Evolutionary conservation across 2,329 filamentous ascomycete genomes (phyloP).

Genomic region (Leptographium wingfieldii): DNA sequence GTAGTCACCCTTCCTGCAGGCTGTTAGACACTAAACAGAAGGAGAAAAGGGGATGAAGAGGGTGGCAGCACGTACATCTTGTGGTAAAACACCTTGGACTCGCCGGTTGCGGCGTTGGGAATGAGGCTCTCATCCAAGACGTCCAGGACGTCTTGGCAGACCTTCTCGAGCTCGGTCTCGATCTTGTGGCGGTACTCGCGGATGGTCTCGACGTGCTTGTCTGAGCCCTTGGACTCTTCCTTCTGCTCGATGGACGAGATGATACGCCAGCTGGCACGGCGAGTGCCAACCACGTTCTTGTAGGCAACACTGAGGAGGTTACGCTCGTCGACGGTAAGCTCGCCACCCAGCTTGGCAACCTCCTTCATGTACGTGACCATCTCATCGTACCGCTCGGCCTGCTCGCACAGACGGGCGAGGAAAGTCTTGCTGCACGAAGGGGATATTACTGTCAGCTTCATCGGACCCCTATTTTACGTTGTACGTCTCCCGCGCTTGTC

Average conservation of each 20-base stretch:
- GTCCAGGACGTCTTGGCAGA: constrained; percentile 94
- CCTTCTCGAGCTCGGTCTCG: constrained; percentile 89
- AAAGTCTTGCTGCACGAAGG: constrained; percentile 76
- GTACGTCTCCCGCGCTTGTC: too few relatives aligned
- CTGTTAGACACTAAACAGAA: constrained; percentile 5
- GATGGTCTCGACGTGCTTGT: constrained; percentile 78
- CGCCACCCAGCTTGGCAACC: constrained; percentile 64
- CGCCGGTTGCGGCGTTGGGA: constrained; percentile 83
- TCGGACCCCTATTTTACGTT: not conserved
- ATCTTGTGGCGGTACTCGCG: constrained; percentile 99
- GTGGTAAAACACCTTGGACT: constrained; percentile 99
- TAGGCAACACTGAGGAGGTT: constrained; percentile 96
- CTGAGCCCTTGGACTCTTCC: constrained; percentile 98
- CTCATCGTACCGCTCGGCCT: constrained; percentile 99
- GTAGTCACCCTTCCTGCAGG: constrained; percentile 91
- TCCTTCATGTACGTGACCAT: constrained; percentile 99
- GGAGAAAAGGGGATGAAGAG: not conserved
- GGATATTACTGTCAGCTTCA: constrained; percentile 1
- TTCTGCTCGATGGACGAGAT: constrained; percentile 98
- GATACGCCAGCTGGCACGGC: constrained; percentile 96
- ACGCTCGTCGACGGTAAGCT: constrained; percentile 85
- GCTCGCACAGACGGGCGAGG: constrained; percentile 98
- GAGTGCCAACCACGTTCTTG: constrained; percentile 97
- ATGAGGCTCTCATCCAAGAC: constrained; percentile 92
- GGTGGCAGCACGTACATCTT: constrained; percentile 59